Evolutionary conservation across 2,329 filamentous ascomycete species (phyloP).

Genomic region (Fusarium sp.): DNA sequence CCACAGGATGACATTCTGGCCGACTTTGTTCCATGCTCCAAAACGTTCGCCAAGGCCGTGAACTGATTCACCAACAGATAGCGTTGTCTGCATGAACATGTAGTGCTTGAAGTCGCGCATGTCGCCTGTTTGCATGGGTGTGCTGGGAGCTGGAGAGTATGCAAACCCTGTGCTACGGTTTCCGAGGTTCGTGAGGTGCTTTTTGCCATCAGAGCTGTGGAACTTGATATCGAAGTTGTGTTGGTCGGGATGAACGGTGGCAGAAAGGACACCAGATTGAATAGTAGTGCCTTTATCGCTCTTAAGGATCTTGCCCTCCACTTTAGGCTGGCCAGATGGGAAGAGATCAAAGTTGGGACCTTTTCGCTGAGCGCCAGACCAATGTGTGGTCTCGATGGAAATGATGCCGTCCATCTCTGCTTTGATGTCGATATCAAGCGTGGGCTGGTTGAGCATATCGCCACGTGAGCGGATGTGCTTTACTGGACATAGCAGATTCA

Average conservation of each 20-base stretch:
- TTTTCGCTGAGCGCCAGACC: slow-evolving; percentile 52
- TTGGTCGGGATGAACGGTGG: slow-evolving; percentile 52
- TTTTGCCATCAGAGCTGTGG: slow-evolving; percentile 53
- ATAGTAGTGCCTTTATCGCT: slow-evolving; percentile 54
- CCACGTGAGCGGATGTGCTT: slow-evolving; percentile 65
- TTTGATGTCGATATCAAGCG: slow-evolving; percentile 58
- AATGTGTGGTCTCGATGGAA: slow-evolving; percentile 56
- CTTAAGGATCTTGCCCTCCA: slow-evolving; percentile 47
- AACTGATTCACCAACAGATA: slow-evolving; percentile 73
- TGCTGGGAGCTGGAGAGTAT: slow-evolving; percentile 51
- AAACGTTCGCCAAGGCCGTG: slow-evolving; percentile 83
- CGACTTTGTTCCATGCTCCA: slow-evolving; percentile 81
- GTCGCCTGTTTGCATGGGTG: slow-evolving; percentile 51
- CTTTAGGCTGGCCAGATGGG: slow-evolving; percentile 50
- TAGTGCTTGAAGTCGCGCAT: slow-evolving; percentile 64
- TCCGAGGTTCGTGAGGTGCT: slow-evolving; percentile 55
- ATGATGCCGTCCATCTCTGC: slow-evolving; percentile 57
- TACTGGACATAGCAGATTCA: slow-evolving; percentile 68
- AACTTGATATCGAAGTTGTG: slow-evolving; percentile 56
- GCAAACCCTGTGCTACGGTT: slow-evolving; percentile 57
- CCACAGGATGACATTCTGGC: slow-evolving; percentile 75
- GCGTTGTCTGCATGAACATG: slow-evolving; percentile 67
- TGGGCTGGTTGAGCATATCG: slow-evolving; percentile 68
- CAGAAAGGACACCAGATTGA: slow-evolving; percentile 52
- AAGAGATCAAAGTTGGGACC: slow-evolving; percentile 57